Base-by-base conservation (phyloP, 495 filamentous ascomycete genomes). In the Staphylotrichum longicolle region DNA sequence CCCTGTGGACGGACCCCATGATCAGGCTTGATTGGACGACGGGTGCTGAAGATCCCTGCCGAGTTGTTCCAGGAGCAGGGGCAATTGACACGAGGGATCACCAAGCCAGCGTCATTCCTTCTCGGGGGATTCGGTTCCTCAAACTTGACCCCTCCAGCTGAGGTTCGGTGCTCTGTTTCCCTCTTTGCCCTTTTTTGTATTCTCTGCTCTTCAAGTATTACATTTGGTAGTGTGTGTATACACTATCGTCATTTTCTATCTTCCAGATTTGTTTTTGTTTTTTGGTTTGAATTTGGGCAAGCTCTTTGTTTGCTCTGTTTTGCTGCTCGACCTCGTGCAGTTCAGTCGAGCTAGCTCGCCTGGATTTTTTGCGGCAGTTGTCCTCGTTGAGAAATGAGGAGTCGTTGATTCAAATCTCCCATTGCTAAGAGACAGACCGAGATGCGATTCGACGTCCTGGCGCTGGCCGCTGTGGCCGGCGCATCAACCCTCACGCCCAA, bases 401-500 rank as follows among this genome's bases (percentile, higher is more conserved):
- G 12, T 27, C 48, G 6, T 45, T 44, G 49, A 37, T 27, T 39
- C 9, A 15, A 20, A 5, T 33, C 34, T 11, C 33, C 39, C 52
- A 33, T 50, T 33, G 20, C 20, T 27, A 27, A 27, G 20, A 27
- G 20, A 27, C 5, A 61, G n/a, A 55, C 55, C 54, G 62, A 63
- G 53, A 74, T 74, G 73, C 62, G 63, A 49, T 62, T 70, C 57
- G 57, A 64, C 45, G 10, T 78, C 57, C 57, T 72, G 55, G 75
- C 72, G 60, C 66, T 81, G 65, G 70, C 72, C 70, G 72, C 71
- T 61, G 50, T 73, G 35, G 64, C 69, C 42, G 55, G 73, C 62
- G 79, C 79, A 44, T 83, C 81, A 45, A 80, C 77, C 5, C 73
- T 84, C 40, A 91, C 86, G 1, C 93, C 93, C 32, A 90, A 91